phyloP scores from a whole-genome alignment of 1,284 basidiomycete genomes.

The Rhodotorula sp. region DNA sequence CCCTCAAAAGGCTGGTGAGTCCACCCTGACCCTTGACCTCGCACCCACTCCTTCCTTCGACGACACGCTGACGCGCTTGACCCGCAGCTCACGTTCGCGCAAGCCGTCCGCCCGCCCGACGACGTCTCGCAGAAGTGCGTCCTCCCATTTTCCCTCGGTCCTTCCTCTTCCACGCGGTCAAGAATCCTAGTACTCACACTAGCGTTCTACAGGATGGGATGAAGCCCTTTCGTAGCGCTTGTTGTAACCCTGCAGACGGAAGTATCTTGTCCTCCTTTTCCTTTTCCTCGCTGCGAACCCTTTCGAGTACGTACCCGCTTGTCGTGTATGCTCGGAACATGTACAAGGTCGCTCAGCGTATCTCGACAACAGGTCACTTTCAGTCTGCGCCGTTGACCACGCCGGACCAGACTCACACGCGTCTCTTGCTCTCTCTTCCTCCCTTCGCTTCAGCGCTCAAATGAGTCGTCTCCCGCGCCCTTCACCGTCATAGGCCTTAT shows the following conservation, averaged over 20 bases:
- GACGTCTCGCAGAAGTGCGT: constrained; percentile 67
- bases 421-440: background rate
- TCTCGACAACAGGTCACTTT: too few species aligned
- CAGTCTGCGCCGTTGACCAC: too few species aligned
- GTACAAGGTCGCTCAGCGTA: too few species aligned
- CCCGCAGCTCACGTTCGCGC: constrained; percentile 79
- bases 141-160: background rate
- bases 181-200: background rate
- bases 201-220: background rate
- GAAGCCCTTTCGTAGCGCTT: background rate
- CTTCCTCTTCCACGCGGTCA: background rate
- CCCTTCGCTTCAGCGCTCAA: too few species aligned
- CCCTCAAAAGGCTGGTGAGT: constrained; percentile 75
- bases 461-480: too few species aligned
- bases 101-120: constrained; percentile 87
- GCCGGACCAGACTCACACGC: background rate
- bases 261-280: too few species aligned
- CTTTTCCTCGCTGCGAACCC: too few species aligned
- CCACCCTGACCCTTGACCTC: constrained; percentile 50
- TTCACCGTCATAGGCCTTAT: too few species aligned
- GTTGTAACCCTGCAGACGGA: background rate
- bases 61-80: background rate
- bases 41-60: background rate
- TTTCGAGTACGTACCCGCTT: too few species aligned
- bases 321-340: too few species aligned